A percentile compares a stretch with the other conserved stretches of the same genome.
Conservation (phyloP, 2,329 filamentous ascomycete genomes). For the Ceratocystis huliohia region DNA sequence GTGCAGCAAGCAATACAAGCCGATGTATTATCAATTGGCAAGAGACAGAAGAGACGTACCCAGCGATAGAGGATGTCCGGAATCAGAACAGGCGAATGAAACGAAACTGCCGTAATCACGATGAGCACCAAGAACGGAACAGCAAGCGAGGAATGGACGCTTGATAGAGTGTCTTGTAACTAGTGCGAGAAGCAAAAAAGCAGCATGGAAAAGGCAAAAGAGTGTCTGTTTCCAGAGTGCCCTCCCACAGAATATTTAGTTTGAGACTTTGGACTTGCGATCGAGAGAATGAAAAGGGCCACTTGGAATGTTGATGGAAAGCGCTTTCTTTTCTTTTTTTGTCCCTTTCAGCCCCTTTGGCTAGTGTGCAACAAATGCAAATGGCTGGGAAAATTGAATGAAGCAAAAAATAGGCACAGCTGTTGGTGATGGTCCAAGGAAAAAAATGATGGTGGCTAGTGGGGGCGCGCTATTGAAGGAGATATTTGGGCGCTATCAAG, state of each 20-base stretch:
- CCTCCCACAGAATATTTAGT: neutral
- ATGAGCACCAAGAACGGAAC: neutral
- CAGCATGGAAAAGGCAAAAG: neutral
- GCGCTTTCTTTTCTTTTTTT: neutral
- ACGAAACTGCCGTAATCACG: neutral
- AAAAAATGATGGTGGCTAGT: slow-evolving; percentile 8
- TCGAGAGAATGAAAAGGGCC: too few species aligned
- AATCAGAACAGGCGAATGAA: slow-evolving; percentile 6
- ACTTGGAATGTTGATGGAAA: neutral
- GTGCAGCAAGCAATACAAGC: too few species aligned
- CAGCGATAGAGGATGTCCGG: neutral
- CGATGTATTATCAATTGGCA: neutral
- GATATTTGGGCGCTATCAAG: neutral
- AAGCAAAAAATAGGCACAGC: neutral
- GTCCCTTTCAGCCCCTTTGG: neutral
- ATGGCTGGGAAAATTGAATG: slow-evolving; percentile 14
- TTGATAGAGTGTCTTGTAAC: neutral
- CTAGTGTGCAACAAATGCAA: slow-evolving; percentile 17
- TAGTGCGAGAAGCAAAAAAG: too few species aligned
- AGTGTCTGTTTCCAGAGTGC: neutral
- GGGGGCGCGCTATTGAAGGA: neutral
- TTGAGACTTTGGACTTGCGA: too few species aligned
- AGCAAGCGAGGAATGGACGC: slow-evolving; percentile 10
- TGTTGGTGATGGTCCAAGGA: neutral
- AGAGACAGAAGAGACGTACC: neutral